Conservation (phyloP, 2,329 filamentous ascomycete species). For the Exutisphaerella laricina region DNA sequence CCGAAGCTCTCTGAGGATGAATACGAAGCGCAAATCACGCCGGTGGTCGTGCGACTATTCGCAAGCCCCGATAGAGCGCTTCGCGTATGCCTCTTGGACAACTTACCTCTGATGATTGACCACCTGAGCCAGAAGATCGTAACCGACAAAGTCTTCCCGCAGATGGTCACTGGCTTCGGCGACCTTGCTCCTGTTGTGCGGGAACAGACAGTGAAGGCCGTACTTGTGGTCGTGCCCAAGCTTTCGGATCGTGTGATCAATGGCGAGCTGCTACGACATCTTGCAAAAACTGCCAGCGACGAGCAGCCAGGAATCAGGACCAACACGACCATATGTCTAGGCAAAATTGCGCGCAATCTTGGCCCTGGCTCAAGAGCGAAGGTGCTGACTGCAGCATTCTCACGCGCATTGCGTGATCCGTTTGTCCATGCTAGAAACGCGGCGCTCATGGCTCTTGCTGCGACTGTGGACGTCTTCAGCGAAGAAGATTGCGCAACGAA, state of each 20-base stretch:
- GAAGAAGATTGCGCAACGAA: conserved; percentile 85
- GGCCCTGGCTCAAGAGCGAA: conserved; percentile 71
- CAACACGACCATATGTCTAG: conserved; percentile 95
- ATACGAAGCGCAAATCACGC: conserved; percentile 76
- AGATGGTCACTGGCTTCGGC: conserved; percentile 93
- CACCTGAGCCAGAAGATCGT: conserved; percentile 80
- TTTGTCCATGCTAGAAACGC: conserved; percentile 94
- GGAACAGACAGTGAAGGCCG: conserved; percentile 93
- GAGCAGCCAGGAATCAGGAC: conserved; percentile 96
- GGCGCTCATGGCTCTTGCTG: conserved; percentile 75
- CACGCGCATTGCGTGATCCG: conserved; percentile 80
- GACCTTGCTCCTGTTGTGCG: conserved; percentile 85
- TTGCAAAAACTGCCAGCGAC: conserved; percentile 95
- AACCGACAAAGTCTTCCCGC: conserved; percentile 94
- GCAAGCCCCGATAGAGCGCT: conserved; percentile 86
- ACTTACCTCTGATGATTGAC: conserved; percentile 84
- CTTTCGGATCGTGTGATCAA: conserved; percentile 90
- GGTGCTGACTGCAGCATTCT: conserved; percentile 88
- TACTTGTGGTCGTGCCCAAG: conserved; percentile 80
- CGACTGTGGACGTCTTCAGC: conserved; percentile 77
- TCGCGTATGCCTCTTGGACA: conserved; percentile 84
- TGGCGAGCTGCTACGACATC: conserved; percentile 80
- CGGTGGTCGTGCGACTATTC: conserved; percentile 82
- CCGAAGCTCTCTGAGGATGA: conserved; percentile 83
- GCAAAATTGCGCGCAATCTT: conserved; percentile 89